phyloP scores from a whole-genome alignment of 2,329 filamentous ascomycete genomes.

The Colletotrichum magnum region DNA sequence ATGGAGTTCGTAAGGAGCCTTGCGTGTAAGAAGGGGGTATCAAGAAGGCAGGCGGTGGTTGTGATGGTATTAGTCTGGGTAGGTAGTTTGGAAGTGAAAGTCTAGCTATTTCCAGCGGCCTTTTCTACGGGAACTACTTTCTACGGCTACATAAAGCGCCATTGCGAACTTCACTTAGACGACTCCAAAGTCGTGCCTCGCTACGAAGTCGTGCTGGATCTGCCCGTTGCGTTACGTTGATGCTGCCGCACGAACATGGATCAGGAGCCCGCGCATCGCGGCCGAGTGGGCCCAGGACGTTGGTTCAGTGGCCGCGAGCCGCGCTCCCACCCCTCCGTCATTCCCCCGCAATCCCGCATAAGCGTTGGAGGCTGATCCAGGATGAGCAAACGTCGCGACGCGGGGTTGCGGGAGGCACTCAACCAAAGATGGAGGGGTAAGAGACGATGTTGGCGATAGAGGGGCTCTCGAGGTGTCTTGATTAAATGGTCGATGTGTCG shows the following conservation, averaged over 20 bases:
- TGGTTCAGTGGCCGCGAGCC: constrained; percentile 18
- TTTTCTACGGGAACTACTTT: background rate
- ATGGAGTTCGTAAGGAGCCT: background rate
- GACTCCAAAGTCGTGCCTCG: background rate
- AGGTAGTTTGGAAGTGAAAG: background rate
- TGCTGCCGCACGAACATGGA: constrained; percentile 6
- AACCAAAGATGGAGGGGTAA: background rate
- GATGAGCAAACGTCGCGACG: background rate
- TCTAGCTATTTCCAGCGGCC: background rate
- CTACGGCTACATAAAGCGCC: background rate
- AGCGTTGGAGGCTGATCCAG: constrained; percentile 4
- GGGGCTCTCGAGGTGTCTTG: background rate
- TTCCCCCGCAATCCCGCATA: constrained; percentile 6
- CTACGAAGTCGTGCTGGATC: background rate
- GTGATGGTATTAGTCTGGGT: background rate
- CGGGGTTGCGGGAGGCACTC: background rate
- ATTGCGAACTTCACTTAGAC: background rate
- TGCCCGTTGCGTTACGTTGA: background rate
- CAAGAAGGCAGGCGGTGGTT: background rate
- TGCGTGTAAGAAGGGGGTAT: background rate
- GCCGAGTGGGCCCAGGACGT: constrained; percentile 12
- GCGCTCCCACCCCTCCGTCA: background rate
- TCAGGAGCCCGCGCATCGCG: constrained; percentile 24
- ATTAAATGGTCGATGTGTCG: background rate
- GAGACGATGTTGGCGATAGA: background rate